Conservation (phyloP, 2,329 filamentous ascomycete genomes). For the Aspergillus sclerotialis region DNA sequence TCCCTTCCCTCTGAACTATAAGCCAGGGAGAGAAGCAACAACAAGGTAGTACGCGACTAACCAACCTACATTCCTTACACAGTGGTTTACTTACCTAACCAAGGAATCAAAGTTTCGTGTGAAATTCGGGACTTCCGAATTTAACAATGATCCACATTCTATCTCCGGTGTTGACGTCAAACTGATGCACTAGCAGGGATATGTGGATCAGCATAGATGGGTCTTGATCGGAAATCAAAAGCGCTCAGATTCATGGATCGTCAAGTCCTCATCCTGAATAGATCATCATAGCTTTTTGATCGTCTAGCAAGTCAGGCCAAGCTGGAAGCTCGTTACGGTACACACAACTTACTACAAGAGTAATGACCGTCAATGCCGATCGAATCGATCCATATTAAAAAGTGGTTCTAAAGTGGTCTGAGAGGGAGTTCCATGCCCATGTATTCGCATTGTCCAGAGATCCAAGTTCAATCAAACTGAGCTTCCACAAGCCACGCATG, state of each 20-base stretch:
- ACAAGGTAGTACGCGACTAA: no score
- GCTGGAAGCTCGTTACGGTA: neutral
- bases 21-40: no score
- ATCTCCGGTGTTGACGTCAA: constrained; percentile 8
- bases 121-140: no score
- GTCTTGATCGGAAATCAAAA: neutral
- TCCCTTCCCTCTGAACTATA: no score
- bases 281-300: neutral
- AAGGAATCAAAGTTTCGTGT: no score
- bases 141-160: neutral
- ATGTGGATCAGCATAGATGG: neutral
- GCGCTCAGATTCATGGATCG: neutral
- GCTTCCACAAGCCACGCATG: neutral
- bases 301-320: neutral
- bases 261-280: neutral
- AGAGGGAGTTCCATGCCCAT: neutral
- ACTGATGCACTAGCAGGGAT: constrained; percentile 5
- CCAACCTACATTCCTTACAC: no score
- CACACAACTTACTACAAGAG: no score
- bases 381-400: neutral
- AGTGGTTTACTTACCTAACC: no score
- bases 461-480: neutral
- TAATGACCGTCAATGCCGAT: no score
- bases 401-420: neutral
- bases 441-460: neutral